Conservation (phyloP, 441 rosid genomes). For the Croton laevigatus region DNA sequence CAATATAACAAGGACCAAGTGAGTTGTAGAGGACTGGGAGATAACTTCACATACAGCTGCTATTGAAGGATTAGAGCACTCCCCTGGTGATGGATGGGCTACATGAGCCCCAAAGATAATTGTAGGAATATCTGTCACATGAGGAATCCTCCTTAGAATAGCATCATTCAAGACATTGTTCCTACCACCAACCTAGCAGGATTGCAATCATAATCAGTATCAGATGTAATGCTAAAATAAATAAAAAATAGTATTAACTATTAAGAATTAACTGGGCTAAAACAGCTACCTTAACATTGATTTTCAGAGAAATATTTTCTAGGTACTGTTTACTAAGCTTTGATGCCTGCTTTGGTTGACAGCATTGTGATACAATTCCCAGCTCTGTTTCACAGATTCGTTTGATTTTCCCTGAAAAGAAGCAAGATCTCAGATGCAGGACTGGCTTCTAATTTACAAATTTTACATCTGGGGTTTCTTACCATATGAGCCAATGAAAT, state of each 20-base stretch:
- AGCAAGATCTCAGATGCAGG: neutral
- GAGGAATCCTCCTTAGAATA: constrained; percentile 43
- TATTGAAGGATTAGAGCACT: constrained; percentile 64
- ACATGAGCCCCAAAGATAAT: constrained; percentile 79
- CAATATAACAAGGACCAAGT: neutral
- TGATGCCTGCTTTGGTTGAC: constrained; percentile 46
- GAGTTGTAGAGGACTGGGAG: neutral
- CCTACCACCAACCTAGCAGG: constrained; percentile 56
- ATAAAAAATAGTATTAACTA: neutral
- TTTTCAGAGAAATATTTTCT: constrained; percentile 59
- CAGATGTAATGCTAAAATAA: neutral
- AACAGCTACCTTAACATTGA: constrained; percentile 64
- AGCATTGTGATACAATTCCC: constrained; percentile 74
- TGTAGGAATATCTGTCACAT: constrained; percentile 47
- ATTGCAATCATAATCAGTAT: neutral
- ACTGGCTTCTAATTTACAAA: neutral
- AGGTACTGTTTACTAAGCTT: constrained; percentile 45
- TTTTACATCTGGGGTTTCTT: neutral
- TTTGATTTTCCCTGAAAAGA: constrained; percentile 45
- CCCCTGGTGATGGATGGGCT: constrained; percentile 71
- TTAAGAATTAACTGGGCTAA: neutral
- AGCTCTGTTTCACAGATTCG: constrained; percentile 61
- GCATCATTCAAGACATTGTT: constrained; percentile 59
- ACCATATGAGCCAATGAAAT: constrained; percentile 65
- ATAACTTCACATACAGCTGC: constrained; percentile 52